phyloP scores from a whole-genome alignment of 805 yeast genomes.

The Suhomyces tanzawaensis region DNA sequence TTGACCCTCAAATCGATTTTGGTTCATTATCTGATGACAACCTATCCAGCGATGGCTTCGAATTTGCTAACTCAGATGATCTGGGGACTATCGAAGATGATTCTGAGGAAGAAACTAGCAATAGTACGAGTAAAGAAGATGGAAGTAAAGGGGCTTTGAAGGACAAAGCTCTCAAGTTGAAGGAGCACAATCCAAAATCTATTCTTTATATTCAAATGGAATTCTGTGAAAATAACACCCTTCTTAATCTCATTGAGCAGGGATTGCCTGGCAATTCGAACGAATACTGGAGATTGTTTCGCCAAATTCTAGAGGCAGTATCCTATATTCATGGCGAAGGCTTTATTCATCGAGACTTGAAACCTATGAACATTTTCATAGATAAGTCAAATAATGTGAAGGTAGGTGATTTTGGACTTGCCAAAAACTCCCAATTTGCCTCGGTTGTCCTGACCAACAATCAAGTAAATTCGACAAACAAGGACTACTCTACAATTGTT shows the following conservation, averaged over 20 bases:
- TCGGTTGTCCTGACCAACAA: slow-evolving; percentile 36
- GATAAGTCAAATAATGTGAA: slow-evolving; percentile 87
- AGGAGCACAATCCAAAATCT: slow-evolving; percentile 31
- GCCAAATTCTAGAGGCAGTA: slow-evolving; percentile 87
- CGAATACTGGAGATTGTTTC: slow-evolving; percentile 85
- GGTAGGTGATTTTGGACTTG: slow-evolving; percentile 96
- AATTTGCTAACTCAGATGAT: slow-evolving; percentile 29
- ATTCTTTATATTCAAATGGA: slow-evolving; percentile 97
- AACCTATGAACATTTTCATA: slow-evolving; percentile 93
- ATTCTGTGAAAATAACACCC: slow-evolving; percentile 92
- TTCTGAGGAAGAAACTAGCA: slow-evolving; percentile 1
- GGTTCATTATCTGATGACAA: slow-evolving; percentile 35
- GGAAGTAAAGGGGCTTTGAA: slow-evolving; percentile 1
- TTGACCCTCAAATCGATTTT: slow-evolving; percentile 57
- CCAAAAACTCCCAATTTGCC: slow-evolving; percentile 73
- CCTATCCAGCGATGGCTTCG: slow-evolving; percentile 24
- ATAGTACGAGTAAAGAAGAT: background rate
- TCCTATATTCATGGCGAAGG: slow-evolving; percentile 91
- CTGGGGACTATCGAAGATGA: slow-evolving; percentile 5
- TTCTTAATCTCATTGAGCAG: slow-evolving; percentile 73
- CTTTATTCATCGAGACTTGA: slow-evolving; percentile 90
- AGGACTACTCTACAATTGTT: slow-evolving; percentile 85
- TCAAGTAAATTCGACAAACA: slow-evolving; percentile 41
- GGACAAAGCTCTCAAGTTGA: background rate
- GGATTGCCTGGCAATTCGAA: slow-evolving; percentile 68